phyloP scores from a whole-genome alignment of 164 flowering plant species.

The Aristolochia californica region DNA sequence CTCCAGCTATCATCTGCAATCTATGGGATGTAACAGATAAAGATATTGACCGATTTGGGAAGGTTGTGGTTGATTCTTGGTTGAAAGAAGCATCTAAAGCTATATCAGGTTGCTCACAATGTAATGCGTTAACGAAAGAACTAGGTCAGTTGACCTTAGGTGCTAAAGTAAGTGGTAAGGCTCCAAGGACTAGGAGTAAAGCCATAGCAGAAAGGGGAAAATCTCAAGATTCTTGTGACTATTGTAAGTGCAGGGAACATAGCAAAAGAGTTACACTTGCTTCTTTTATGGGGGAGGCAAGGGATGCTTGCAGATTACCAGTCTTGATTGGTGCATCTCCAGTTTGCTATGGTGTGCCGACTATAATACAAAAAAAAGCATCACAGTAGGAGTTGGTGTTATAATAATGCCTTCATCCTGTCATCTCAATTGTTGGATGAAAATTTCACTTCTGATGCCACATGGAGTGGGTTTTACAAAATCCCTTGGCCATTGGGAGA shows the following conservation, averaged over 20 bases:
- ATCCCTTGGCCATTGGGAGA: too few species aligned
- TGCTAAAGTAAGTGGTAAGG: constrained; percentile 13
- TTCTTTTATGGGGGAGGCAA: constrained; percentile 67
- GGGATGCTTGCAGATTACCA: constrained; percentile 73
- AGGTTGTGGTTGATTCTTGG: constrained; percentile 70
- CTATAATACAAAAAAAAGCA: constrained; percentile 50
- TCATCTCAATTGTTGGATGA: too few species aligned
- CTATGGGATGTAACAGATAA: constrained; percentile 97
- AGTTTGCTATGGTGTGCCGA: constrained; percentile 95
- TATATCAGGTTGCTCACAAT: constrained; percentile 15
- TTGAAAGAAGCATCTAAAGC: constrained; percentile 44
- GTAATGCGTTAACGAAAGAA: constrained; percentile 27
- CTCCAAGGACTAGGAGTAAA: constrained; percentile 20
- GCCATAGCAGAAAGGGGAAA: constrained; percentile 19
- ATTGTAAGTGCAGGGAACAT: constrained; percentile 4
- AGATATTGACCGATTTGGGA: constrained; percentile 84
- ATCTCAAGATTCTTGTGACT: constrained; percentile 3
- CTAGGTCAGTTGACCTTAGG: constrained; percentile 27
- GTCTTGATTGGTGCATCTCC: constrained; percentile 82
- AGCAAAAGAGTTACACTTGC: constrained; percentile 48
- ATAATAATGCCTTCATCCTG: too few species aligned
- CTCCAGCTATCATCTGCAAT: constrained; percentile 78
- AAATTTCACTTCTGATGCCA: too few species aligned
- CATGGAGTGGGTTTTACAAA: too few species aligned
- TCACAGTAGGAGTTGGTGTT: background rate